A percentile compares a stretch with the other conserved stretches of the same genome.
phyloP scores from a whole-genome alignment of 177 flowering plant species.

The Tripterygium wilfordii region DNA sequence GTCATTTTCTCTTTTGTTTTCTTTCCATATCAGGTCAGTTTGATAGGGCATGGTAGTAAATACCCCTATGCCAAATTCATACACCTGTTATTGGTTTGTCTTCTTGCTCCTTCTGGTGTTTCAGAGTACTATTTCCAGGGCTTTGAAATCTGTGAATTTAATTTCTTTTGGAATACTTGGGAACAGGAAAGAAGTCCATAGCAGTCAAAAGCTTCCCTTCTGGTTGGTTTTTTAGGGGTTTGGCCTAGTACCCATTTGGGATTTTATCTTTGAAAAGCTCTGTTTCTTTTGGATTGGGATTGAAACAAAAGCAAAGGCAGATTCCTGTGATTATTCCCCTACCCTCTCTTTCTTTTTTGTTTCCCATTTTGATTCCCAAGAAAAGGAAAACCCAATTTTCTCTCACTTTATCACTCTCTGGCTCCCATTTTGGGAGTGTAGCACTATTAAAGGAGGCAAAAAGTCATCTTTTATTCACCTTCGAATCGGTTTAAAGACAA shows the following conservation, averaged over 20 bases:
- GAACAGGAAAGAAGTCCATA: no score
- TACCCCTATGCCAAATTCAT: no score
- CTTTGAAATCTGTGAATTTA: constrained; percentile 25
- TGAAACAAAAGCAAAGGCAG: constrained; percentile 24
- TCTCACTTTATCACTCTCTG: neutral
- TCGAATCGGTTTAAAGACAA: no score
- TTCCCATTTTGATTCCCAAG: constrained; percentile 14
- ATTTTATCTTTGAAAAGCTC: constrained; percentile 8
- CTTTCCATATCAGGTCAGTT: constrained; percentile 4
- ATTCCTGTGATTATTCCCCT: constrained; percentile 41
- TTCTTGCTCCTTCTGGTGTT: constrained; percentile 13
- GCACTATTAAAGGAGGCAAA: neutral
- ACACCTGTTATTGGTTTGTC: constrained; percentile 12
- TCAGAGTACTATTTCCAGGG: constrained; percentile 14
- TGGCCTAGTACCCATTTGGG: neutral
- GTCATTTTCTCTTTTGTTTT: constrained; percentile 1
- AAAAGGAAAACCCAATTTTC: neutral
- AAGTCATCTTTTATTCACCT: neutral
- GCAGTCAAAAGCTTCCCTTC: constrained; percentile 9
- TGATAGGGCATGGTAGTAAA: constrained; percentile 1
- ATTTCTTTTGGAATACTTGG: no score
- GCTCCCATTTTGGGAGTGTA: neutral
- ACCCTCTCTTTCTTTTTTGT: constrained; percentile 10
- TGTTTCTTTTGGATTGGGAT: constrained; percentile 25
- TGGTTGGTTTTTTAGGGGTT: no score